Conservation (phyloP, 176 grass and related monocot genomes). For the Oryza coarctata region DNA sequence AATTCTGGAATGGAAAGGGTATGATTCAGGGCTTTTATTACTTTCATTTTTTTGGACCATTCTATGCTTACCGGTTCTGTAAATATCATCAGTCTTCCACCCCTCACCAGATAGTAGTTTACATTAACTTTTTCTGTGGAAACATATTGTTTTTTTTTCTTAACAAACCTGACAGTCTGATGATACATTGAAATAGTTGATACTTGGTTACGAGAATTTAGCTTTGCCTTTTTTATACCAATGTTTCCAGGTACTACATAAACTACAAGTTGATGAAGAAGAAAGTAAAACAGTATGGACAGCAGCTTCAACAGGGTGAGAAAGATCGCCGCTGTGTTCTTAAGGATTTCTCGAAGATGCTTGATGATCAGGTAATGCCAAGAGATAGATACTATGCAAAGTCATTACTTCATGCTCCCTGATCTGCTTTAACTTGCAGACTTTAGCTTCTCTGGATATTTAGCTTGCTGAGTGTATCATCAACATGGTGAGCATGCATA, state of each 20-base stretch:
- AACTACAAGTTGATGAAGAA: conserved; percentile 99
- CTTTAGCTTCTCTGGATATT: conserved; percentile 31
- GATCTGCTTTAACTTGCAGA: conserved; percentile 33
- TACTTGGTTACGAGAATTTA: background rate
- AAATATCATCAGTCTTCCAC: background rate
- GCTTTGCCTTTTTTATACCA: conserved; percentile 2
- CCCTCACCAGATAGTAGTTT: background rate
- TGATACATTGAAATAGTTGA: background rate
- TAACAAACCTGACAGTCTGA: conserved; percentile 4
- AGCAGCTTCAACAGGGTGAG: conserved; percentile 72
- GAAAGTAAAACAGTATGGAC: conserved; percentile 82
- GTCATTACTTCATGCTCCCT: background rate
- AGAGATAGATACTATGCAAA: background rate
- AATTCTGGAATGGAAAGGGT: conserved; percentile 85
- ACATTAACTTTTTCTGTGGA: background rate
- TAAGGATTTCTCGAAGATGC: conserved; percentile 96
- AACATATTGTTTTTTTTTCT: background rate
- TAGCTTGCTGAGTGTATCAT: conserved; percentile 29
- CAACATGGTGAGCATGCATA: conserved; percentile 21
- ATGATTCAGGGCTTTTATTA: conserved; percentile 17
- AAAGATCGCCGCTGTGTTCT: conserved; percentile 78
- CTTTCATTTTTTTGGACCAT: conserved; percentile 4
- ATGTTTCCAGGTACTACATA: conserved; percentile 84
- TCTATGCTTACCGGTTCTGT: background rate
- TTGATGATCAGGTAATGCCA: conserved; percentile 89